phyloP scores from a whole-genome alignment of 441 rosid species.

The Kokia cookei region DNA sequence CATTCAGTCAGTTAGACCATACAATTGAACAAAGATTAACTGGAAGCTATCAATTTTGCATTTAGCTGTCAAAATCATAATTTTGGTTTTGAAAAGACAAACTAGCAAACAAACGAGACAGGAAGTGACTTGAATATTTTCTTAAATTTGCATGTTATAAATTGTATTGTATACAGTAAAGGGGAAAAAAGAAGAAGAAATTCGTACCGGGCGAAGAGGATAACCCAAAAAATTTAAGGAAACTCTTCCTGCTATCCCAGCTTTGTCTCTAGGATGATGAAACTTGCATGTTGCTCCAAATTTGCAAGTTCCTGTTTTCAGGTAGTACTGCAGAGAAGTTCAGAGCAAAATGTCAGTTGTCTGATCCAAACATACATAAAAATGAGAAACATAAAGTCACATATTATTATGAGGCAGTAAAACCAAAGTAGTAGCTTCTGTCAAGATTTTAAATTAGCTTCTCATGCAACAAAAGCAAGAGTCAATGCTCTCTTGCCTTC shows the following conservation, averaged over 20 bases:
- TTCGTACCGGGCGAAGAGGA: conserved; percentile 84
- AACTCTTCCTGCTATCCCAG: conserved; percentile 89
- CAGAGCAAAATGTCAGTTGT: conserved; percentile 18
- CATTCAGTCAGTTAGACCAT: neutral
- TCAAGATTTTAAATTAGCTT: neutral
- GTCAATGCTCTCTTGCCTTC: neutral
- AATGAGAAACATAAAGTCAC: neutral
- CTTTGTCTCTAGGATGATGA: conserved; percentile 97
- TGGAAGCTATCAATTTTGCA: neutral
- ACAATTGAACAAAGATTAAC: neutral
- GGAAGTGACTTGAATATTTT: neutral
- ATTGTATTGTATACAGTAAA: neutral
- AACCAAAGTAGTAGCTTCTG: neutral
- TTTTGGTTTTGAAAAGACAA: neutral
- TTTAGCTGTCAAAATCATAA: neutral
- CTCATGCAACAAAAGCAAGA: neutral
- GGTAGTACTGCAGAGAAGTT: conserved; percentile 55
- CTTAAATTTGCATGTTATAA: neutral
- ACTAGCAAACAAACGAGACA: neutral
- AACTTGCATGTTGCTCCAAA: conserved; percentile 99
- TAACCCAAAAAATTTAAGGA: conserved; percentile 88
- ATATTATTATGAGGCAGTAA: neutral
- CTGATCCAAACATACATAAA: neutral
- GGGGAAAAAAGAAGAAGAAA: conserved; percentile 8
- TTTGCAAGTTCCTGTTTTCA: conserved; percentile 99